Percentiles rank a stretch among this genome's conserved stretches.
Conservation (phyloP, 805 yeast species). For the Pichia nanzhaoensis region DNA sequence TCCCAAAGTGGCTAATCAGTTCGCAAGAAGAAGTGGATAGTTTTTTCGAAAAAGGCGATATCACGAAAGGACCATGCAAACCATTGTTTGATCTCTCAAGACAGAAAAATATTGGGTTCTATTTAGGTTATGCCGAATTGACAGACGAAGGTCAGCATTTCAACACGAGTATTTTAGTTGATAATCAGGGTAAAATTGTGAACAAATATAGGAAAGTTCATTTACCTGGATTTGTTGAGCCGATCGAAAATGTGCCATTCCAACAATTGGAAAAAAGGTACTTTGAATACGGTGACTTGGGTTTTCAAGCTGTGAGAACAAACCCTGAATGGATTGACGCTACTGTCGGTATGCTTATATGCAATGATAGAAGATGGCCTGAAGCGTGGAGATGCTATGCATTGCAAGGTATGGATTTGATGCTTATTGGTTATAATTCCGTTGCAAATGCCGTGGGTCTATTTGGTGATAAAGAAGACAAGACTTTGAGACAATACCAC, state of each 20-base stretch:
- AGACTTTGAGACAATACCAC: slow-evolving; percentile 28
- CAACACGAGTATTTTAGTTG: slow-evolving; percentile 31
- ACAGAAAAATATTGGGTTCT: slow-evolving; percentile 25
- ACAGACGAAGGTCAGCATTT: slow-evolving; percentile 34
- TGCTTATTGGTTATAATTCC: slow-evolving; percentile 33
- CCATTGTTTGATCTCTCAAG: slow-evolving; percentile 34
- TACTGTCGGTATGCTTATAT: slow-evolving; percentile 33
- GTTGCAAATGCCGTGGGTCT: slow-evolving; percentile 31
- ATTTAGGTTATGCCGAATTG: slow-evolving; percentile 34
- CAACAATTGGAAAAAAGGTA: slow-evolving; percentile 36
- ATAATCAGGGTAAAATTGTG: slow-evolving; percentile 27
- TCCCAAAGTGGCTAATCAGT: slow-evolving; percentile 32
- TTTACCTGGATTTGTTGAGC: slow-evolving; percentile 33
- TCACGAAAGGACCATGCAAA: slow-evolving; percentile 22
- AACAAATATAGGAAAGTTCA: slow-evolving; percentile 34
- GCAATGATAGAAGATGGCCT: slow-evolving; percentile 38
- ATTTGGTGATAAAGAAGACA: slow-evolving; percentile 29
- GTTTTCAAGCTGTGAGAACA: slow-evolving; percentile 30
- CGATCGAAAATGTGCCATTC: slow-evolving; percentile 27
- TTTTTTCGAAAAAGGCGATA: slow-evolving; percentile 34
- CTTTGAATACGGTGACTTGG: slow-evolving; percentile 33
- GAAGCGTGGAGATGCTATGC: slow-evolving; percentile 37
- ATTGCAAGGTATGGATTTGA: slow-evolving; percentile 35
- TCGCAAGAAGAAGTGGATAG: slow-evolving; percentile 31
- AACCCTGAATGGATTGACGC: slow-evolving; percentile 29